Evolutionary conservation across 2,329 filamentous ascomycete genomes (phyloP).

Genomic region (Penicillium sp.): DNA sequence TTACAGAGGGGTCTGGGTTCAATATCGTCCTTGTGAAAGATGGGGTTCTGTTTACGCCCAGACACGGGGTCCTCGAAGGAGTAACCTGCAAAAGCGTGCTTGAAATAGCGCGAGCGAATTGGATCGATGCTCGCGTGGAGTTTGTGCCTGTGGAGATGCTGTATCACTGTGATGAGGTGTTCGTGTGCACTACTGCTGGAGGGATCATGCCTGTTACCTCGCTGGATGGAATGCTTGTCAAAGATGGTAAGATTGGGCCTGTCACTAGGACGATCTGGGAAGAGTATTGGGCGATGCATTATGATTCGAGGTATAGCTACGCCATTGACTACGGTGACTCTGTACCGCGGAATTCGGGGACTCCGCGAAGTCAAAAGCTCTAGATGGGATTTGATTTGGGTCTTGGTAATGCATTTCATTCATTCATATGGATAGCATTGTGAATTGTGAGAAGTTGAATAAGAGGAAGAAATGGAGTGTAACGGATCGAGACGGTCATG

Average conservation of each 20-base stretch:
- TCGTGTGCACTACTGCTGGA: conserved; percentile 58
- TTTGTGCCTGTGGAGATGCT: conserved; percentile 46
- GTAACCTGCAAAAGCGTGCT: conserved; percentile 54
- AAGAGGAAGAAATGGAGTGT: background rate
- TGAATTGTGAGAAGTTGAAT: background rate
- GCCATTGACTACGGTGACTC: background rate
- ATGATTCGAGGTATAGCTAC: conserved; percentile 42
- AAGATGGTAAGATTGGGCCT: conserved; percentile 47
- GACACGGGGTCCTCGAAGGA: conserved; percentile 52
- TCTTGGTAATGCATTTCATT: background rate
- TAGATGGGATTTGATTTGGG: background rate
- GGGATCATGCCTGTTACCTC: conserved; percentile 56
- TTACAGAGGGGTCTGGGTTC: conserved; percentile 56
- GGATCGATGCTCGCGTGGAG: conserved; percentile 43
- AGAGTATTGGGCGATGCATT: conserved; percentile 54
- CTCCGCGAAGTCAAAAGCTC: background rate
- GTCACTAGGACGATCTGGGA: conserved; percentile 55
- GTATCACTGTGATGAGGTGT: conserved; percentile 52
- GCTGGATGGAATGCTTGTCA: conserved; percentile 48
- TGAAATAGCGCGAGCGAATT: conserved; percentile 42
- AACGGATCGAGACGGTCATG: background rate
- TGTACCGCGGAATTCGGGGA: background rate
- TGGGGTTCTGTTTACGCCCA: conserved; percentile 49
- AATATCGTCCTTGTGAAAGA: conserved; percentile 53
- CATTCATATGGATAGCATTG: background rate